Conservation (phyloP, 2,329 filamentous ascomycete genomes). For the Paradendryphiella salina region DNA sequence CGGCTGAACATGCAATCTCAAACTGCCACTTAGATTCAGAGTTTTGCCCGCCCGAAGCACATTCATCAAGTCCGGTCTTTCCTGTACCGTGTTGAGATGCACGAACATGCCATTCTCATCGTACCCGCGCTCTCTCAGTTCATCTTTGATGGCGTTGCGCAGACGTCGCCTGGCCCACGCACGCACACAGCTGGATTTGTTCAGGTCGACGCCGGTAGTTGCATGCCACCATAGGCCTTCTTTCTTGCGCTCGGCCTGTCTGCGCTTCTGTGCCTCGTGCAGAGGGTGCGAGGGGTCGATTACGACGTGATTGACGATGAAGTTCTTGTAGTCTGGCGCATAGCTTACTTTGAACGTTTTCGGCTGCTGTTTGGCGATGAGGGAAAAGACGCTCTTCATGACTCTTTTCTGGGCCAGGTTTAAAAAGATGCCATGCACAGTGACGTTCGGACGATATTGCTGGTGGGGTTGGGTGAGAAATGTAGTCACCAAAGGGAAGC, state of each 20-base stretch:
- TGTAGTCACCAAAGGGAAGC: neutral
- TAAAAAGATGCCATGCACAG: conserved; percentile 4
- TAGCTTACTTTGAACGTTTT: conserved; percentile 32
- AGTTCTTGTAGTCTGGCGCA: conserved; percentile 28
- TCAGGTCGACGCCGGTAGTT: conserved; percentile 26
- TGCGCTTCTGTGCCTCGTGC: conserved; percentile 24
- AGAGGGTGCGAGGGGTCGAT: conserved; percentile 35
- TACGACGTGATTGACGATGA: conserved; percentile 27
- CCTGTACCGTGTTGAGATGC: conserved; percentile 5
- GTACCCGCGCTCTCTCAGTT: conserved; percentile 33
- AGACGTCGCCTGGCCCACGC: conserved; percentile 39
- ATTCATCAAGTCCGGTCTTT: neutral
- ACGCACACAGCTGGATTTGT: conserved; percentile 40
- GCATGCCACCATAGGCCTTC: conserved; percentile 43
- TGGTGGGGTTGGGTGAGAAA: neutral
- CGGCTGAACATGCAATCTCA: conserved; percentile 29
- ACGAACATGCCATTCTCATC: conserved; percentile 33
- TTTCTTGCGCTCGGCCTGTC: conserved; percentile 19
- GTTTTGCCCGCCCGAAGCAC: conserved; percentile 7
- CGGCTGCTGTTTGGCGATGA: conserved; percentile 20
- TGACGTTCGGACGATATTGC: conserved; percentile 4
- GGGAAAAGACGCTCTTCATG: conserved; percentile 20
- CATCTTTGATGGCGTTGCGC: conserved; percentile 37
- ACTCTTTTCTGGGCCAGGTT: conserved; percentile 7
- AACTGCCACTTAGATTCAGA: conserved; percentile 28